These are phyloP conservation scores for Apiotrichum montevideense DNA, from an alignment of 1,284 basidiomycete genomes.

Conservation along the genomic window DNA sequence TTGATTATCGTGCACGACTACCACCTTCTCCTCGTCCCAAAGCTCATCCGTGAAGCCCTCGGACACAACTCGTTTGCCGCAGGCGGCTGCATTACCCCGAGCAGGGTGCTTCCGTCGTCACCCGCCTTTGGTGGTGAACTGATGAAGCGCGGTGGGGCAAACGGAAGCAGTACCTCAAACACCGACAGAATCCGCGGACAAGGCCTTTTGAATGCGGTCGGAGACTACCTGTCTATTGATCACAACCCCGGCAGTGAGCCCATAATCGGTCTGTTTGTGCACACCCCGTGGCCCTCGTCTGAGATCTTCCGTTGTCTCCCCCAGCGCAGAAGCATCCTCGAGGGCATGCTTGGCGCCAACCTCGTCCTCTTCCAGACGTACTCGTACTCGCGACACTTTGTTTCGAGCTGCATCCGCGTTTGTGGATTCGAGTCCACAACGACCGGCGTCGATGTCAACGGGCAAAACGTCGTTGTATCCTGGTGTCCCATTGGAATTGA, in stretches of 20 bases:
- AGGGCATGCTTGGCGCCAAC: slow-evolving; percentile 97
- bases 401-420: slow-evolving; percentile 88
- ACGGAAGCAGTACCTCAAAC: neutral
- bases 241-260: slow-evolving; percentile 20
- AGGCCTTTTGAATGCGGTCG: neutral
- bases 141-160: slow-evolving; percentile 29
- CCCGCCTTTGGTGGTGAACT: slow-evolving; percentile 14
- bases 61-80: slow-evolving; percentile 12
- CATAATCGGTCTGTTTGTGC: slow-evolving; percentile 86
- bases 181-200: slow-evolving; percentile 3
- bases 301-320: slow-evolving; percentile 94
- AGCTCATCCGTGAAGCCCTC: slow-evolving; percentile 69
- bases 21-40: slow-evolving; percentile 85
- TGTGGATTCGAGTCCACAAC: slow-evolving; percentile 87
- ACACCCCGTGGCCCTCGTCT: slow-evolving; percentile 94
- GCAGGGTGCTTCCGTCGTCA: slow-evolving; percentile 6
- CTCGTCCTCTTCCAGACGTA: slow-evolving; percentile 96
- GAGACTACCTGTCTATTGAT: neutral
- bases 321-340: slow-evolving; percentile 82
- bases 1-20: slow-evolving; percentile 88
- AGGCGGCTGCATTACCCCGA: neutral
- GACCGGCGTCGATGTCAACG: slow-evolving; percentile 81
- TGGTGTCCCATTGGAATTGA: slow-evolving; percentile 99
- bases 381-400: slow-evolving; percentile 93
- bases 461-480: slow-evolving; percentile 74